Evolutionary conservation across 192 early-diverging fungal genomes (phyloP).

Genomic region (Kickxella alabastrina): DNA sequence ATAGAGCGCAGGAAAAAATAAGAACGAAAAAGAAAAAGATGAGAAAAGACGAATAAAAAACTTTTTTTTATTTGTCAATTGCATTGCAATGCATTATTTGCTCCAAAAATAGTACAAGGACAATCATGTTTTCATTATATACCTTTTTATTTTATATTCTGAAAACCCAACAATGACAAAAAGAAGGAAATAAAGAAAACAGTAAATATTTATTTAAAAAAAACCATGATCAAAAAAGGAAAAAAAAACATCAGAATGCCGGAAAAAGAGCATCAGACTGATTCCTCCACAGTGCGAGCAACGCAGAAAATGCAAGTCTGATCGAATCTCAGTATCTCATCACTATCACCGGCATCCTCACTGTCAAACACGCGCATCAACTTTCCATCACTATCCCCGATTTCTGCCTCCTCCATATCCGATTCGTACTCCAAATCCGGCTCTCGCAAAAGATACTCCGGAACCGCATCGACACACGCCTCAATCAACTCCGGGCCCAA

Average conservation of each 20-base stretch:
- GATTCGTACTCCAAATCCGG: slow-evolving; percentile 8
- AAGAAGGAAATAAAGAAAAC: neutral
- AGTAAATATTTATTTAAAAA: neutral
- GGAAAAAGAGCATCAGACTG: no score
- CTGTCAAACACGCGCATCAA: no score
- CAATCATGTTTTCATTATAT: no score
- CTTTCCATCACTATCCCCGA: no score
- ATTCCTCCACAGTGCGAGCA: no score
- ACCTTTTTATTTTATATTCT: neutral
- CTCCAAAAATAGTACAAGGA: neutral
- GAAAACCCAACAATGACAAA: no score
- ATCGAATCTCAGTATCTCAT: slow-evolving; percentile 9
- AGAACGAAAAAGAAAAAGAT: neutral
- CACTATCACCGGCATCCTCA: neutral
- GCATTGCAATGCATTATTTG: neutral
- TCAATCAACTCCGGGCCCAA: slow-evolving; percentile 19
- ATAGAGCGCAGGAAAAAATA: neutral
- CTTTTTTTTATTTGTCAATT: slow-evolving; percentile 2
- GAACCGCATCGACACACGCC: slow-evolving; percentile 9
- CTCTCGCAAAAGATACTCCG: slow-evolving; percentile 5
- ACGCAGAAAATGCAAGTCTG: slow-evolving; percentile 9
- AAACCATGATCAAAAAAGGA: no score
- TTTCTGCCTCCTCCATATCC: slow-evolving; percentile 32
- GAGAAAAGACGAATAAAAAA: slow-evolving; percentile 1
- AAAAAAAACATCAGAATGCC: slow-evolving; percentile 1